phyloP scores from a whole-genome alignment of 2,329 filamentous ascomycete species.

The Arachnomyces sp. region DNA sequence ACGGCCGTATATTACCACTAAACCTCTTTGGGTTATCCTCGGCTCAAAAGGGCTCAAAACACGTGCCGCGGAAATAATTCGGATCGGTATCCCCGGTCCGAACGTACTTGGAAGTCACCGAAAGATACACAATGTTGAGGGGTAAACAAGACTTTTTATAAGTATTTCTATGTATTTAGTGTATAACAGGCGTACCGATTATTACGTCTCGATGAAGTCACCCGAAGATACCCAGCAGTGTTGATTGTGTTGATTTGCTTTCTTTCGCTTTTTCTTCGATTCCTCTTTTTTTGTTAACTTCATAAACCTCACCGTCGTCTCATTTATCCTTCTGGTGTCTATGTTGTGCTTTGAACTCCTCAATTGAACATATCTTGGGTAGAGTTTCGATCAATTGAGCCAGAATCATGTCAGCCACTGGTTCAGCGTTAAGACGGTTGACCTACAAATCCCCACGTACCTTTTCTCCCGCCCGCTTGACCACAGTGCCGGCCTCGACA shows the following conservation, averaged over 20 bases:
- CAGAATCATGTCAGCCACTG: conserved; percentile 31
- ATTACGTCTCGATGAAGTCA: no score
- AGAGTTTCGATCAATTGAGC: not conserved
- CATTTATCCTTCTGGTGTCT: conserved; percentile 22
- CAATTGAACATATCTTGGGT: not conserved
- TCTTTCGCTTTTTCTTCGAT: conserved; percentile 23
- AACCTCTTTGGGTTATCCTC: no score
- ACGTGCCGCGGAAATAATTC: no score
- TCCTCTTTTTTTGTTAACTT: conserved; percentile 33
- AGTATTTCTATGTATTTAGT: no score
- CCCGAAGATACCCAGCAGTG: no score
- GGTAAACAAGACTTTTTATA: no score
- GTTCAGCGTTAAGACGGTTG: conserved; percentile 35
- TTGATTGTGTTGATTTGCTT: conserved; percentile 1
- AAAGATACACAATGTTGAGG: no score
- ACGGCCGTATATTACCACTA: no score
- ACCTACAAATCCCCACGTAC: conserved; percentile 35
- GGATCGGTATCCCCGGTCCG: no score
- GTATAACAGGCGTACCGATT: no score
- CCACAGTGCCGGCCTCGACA: conserved; percentile 38
- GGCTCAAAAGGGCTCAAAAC: no score
- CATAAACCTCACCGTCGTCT: conserved; percentile 31
- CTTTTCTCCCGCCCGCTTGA: conserved; percentile 40
- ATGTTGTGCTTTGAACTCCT: conserved; percentile 1
- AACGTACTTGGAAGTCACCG: no score